These are phyloP conservation scores for Candida yuanshanica DNA, from an alignment of 805 yeast species.

Conservation along the genomic window DNA sequence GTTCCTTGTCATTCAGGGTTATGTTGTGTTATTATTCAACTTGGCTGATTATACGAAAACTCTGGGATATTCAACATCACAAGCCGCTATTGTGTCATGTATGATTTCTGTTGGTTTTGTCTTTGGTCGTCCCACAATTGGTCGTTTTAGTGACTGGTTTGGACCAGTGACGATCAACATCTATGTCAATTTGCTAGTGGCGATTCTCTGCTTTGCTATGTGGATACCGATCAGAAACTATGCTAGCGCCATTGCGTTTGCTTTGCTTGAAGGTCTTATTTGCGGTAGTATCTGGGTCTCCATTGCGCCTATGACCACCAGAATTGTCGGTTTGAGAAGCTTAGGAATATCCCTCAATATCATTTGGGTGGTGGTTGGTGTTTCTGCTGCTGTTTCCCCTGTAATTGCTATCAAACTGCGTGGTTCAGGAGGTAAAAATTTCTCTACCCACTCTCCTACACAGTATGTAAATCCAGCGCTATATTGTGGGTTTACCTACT, in stretches of 20 bases:
- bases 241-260: constrained; percentile 49
- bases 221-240: constrained; percentile 53
- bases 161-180: constrained; percentile 49
- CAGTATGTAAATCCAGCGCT: constrained; percentile 49
- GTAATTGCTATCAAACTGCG: constrained; percentile 53
- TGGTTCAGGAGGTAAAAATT: constrained; percentile 10
- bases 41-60: constrained; percentile 55
- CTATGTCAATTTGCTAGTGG: constrained; percentile 32
- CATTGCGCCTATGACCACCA: constrained; percentile 42
- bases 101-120: constrained; percentile 54
- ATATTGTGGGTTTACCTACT: constrained; percentile 50
- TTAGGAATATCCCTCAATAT: constrained; percentile 44
- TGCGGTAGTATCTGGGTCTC: constrained; percentile 63
- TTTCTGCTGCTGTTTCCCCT: constrained; percentile 48
- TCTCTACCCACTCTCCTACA: constrained; percentile 29
- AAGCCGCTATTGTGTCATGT: constrained; percentile 55
- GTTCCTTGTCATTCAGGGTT: constrained; percentile 51
- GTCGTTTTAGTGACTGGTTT: constrained; percentile 41
- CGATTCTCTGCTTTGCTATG: constrained; percentile 39
- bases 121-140: constrained; percentile 50
- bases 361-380: constrained; percentile 48
- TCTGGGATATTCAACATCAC: constrained; percentile 47
- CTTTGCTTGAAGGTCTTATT: constrained; percentile 44
- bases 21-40: constrained; percentile 53
- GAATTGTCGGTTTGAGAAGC: constrained; percentile 48